Evolutionary conservation across 768 basidiomycete genomes (phyloP).

Genomic region (Lanmaoa pseudosensibilis): DNA sequence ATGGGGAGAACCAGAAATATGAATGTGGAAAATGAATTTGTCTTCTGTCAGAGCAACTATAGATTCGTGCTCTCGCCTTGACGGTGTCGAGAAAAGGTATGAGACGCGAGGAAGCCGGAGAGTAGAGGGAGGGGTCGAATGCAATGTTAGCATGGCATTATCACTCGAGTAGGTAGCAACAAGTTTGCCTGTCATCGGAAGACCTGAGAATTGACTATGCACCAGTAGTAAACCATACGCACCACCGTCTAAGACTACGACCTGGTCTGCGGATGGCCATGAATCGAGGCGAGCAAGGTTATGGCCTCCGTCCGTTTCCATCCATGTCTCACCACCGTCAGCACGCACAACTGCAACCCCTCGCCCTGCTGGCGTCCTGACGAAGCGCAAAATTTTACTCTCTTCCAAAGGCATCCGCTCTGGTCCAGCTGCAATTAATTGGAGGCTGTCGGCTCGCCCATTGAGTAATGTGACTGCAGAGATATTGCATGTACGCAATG

Average conservation of each 20-base stretch:
- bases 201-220: conserved; percentile 4
- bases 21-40: conserved; percentile 58
- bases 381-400: conserved; percentile 56
- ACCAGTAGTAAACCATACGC: conserved; percentile 16
- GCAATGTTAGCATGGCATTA: conserved; percentile 51
- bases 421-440: conserved; percentile 40
- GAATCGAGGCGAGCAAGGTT: conserved; percentile 47
- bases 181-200: conserved; percentile 42
- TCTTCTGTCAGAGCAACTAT: conserved; percentile 69
- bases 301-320: conserved; percentile 46
- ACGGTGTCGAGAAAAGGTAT: conserved; percentile 67
- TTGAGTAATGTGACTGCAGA: conserved; percentile 63
- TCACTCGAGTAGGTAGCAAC: conserved; percentile 59
- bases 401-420: conserved; percentile 47
- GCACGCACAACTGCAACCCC: conserved; percentile 68
- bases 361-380: conserved; percentile 76
- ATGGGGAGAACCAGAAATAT: conserved; percentile 35
- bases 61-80: conserved; percentile 48
- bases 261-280: conserved; percentile 60
- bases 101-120: conserved; percentile 52
- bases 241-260: conserved; percentile 74
- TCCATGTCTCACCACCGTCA: conserved; percentile 67
- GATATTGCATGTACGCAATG: conserved; percentile 61
- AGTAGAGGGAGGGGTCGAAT: conserved; percentile 45
- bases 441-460: conserved; percentile 53